These are phyloP conservation scores for Suillus spraguei DNA, from an alignment of 768 basidiomycete genomes.

Conservation along the genomic window DNA sequence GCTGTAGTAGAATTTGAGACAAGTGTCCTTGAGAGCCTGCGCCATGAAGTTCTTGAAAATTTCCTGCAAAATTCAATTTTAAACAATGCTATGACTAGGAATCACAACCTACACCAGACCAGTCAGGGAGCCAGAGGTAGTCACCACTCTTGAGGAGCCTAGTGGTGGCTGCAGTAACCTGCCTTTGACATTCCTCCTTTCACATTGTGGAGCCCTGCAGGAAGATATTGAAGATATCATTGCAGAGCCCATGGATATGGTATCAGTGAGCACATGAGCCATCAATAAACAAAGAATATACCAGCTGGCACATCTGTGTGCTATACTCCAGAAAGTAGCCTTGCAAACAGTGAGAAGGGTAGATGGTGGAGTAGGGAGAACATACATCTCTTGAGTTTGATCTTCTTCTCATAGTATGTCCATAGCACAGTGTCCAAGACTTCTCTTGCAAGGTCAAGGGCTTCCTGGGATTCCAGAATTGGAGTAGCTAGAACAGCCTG, in stretches of 20 bases:
- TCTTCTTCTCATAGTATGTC: not conserved
- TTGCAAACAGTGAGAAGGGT: not conserved
- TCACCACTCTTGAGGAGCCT: not conserved
- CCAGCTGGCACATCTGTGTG: not conserved
- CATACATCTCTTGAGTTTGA: not conserved
- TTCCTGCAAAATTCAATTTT: not conserved
- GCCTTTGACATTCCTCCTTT: not conserved
- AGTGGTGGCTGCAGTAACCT: not conserved
- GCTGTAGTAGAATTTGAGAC: not conserved
- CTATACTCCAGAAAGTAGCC: not conserved
- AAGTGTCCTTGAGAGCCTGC: not conserved
- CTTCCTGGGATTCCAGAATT: not conserved
- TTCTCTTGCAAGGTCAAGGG: too few relatives aligned
- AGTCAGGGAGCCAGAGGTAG: not conserved
- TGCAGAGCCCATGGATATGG: not conserved
- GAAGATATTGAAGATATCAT: not conserved
- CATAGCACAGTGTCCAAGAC: not conserved
- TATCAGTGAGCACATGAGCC: not conserved
- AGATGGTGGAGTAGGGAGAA: not conserved
- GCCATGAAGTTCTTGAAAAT: not conserved
- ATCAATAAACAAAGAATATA: not conserved
- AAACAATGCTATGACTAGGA: rapidly evolving
- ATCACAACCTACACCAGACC: not conserved
- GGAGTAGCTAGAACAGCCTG: not conserved
- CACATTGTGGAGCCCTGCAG: not conserved